Percentiles rank a stretch among this genome's conserved stretches.
These are phyloP conservation scores for Citrus sinensis DNA, from an alignment of 345 rosid genomes.

Conservation along the genomic window DVS_A1.0 CM039163.1:2699501-2700000, in stretches of 20 bases:
- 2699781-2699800: background rate
- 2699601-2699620: constrained; percentile 1
- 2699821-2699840: background rate
- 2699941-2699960: too few relatives aligned
- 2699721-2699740: constrained; percentile 1
- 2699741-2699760: background rate
- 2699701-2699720: background rate
- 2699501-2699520: constrained; percentile 87
- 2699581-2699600: background rate
- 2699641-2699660: constrained; percentile 23
- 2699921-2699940: too few relatives aligned
- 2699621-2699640: constrained; percentile 16
- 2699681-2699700: constrained; percentile 12
- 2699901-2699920: too few relatives aligned
- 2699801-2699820: background rate
- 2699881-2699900: too few relatives aligned
- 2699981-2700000: too few relatives aligned
- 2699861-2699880: too few relatives aligned
- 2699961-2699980: too few relatives aligned
- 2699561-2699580: background rate
- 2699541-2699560: constrained; percentile 30
- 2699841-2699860: background rate
- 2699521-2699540: constrained; percentile 50
- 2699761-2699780: background rate
- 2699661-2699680: constrained; percentile 23